Conservation (phyloP, 1,284 basidiomycete species). For the Sanghuangporus sanghuang region DNA sequence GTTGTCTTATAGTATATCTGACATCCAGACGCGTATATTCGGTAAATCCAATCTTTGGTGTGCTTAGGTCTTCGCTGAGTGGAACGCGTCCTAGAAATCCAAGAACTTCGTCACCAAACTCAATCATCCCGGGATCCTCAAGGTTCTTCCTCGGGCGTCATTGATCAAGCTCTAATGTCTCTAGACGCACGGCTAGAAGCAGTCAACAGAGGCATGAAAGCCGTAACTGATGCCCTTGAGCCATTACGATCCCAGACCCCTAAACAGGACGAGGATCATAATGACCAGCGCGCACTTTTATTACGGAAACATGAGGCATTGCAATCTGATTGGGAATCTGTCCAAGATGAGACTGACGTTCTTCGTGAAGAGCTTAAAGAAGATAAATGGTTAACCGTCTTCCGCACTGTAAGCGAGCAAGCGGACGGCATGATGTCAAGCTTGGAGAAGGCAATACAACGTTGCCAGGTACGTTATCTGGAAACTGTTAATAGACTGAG, state of each 20-base stretch:
- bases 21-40: constrained; percentile 83
- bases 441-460: constrained; percentile 83
- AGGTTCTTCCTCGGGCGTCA: constrained; percentile 51
- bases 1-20: constrained; percentile 74
- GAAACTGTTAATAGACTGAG: neutral
- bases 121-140: constrained; percentile 55
- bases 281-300: constrained; percentile 33
- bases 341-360: constrained; percentile 77
- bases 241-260: constrained; percentile 51
- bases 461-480: constrained; percentile 61
- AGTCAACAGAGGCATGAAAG: constrained; percentile 64
- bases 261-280: constrained; percentile 42
- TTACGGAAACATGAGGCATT: constrained; percentile 68
- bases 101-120: constrained; percentile 78
- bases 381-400: constrained; percentile 94
- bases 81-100: constrained; percentile 53
- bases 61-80: constrained; percentile 9
- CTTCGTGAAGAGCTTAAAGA: constrained; percentile 89
- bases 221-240: constrained; percentile 56
- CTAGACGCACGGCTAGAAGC: constrained; percentile 78
- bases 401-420: constrained; percentile 86
- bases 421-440: constrained; percentile 96
- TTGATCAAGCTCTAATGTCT: constrained; percentile 75
- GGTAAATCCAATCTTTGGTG: constrained; percentile 40
- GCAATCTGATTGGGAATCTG: constrained; percentile 70